Conservation (phyloP, 257 asterid species). For the Primulina eburnea region DNA sequence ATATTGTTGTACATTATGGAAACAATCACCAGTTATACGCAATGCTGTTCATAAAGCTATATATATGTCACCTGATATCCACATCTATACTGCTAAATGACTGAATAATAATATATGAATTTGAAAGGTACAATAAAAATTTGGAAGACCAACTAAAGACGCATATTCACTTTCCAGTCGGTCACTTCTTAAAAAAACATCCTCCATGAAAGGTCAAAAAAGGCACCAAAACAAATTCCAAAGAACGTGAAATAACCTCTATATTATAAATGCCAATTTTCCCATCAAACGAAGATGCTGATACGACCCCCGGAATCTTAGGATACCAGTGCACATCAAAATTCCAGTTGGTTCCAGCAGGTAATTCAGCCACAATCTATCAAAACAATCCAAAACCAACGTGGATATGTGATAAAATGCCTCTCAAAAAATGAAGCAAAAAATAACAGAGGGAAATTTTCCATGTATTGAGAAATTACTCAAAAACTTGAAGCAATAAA, state of each 20-base stretch:
- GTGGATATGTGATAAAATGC: slow-evolving; percentile 3
- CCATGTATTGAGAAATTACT: slow-evolving; percentile 16
- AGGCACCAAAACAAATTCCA: slow-evolving; percentile 20
- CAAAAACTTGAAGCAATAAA: slow-evolving; percentile 18
- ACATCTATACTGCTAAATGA: slow-evolving; percentile 9
- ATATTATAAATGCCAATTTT: slow-evolving; percentile 88
- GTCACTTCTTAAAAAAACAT: slow-evolving; percentile 10
- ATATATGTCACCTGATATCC: not conserved
- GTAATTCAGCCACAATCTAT: slow-evolving; percentile 91
- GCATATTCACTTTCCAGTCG: not conserved
- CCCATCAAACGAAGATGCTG: slow-evolving; percentile 98
- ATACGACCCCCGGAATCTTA: slow-evolving; percentile 86
- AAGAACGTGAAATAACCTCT: slow-evolving; percentile 51
- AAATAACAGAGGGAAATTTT: slow-evolving; percentile 14
- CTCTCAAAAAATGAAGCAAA: not conserved
- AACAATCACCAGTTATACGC: not conserved
- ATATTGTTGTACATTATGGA: not conserved
- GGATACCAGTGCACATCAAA: slow-evolving; percentile 96
- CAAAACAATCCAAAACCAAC: slow-evolving; percentile 22
- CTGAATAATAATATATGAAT: slow-evolving; percentile 2
- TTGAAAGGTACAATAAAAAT: slow-evolving; percentile 1
- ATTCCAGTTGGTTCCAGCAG: slow-evolving; percentile 96
- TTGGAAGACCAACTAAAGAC: not conserved
- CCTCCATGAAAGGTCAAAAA: not conserved
- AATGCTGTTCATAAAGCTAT: not conserved